Evolutionary conservation across 371 early-diverging fungal genomes (phyloP).

Genomic region (Massospora cicadina): DNA sequence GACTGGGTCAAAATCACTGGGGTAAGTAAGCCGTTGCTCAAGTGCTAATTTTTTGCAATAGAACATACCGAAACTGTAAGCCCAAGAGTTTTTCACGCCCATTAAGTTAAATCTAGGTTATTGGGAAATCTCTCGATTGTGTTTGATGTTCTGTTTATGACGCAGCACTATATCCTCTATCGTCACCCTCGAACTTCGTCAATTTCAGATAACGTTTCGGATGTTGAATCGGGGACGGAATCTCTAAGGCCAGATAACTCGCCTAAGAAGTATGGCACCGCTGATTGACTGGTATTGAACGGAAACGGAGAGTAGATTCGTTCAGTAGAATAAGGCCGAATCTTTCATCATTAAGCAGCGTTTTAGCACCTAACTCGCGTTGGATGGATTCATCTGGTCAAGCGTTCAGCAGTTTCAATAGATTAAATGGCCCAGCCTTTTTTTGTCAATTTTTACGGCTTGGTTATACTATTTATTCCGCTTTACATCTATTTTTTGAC

Average conservation of each 20-base stretch:
- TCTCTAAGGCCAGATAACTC: background rate
- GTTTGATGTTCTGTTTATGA: slow-evolving; percentile 68
- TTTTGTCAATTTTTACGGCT: too few species aligned
- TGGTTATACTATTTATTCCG: too few species aligned
- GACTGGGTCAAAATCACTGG: slow-evolving; percentile 55
- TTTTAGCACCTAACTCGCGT: too few species aligned
- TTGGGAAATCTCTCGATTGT: slow-evolving; percentile 58
- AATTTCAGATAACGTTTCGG: background rate
- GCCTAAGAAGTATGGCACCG: background rate
- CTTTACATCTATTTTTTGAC: too few species aligned
- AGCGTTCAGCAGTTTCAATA: too few species aligned
- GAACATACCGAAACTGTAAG: slow-evolving; percentile 34
- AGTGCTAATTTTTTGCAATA: slow-evolving; percentile 11
- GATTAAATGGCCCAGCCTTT: too few species aligned
- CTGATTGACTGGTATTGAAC: too few species aligned
- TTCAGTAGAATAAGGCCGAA: too few species aligned
- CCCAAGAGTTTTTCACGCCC: background rate
- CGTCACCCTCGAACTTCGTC: background rate
- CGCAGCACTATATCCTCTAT: slow-evolving; percentile 67
- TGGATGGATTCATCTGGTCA: too few species aligned
- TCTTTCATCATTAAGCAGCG: too few species aligned
- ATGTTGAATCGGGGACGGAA: background rate
- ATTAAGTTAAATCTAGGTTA: slow-evolving; percentile 22
- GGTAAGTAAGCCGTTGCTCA: slow-evolving; percentile 16
- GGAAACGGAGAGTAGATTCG: too few species aligned